Evolutionary conservation across 192 early-diverging fungal genomes (phyloP), one percentile per base, ranked within the genome.

Genomic region (Entomortierella chlamydospora): DNA sequence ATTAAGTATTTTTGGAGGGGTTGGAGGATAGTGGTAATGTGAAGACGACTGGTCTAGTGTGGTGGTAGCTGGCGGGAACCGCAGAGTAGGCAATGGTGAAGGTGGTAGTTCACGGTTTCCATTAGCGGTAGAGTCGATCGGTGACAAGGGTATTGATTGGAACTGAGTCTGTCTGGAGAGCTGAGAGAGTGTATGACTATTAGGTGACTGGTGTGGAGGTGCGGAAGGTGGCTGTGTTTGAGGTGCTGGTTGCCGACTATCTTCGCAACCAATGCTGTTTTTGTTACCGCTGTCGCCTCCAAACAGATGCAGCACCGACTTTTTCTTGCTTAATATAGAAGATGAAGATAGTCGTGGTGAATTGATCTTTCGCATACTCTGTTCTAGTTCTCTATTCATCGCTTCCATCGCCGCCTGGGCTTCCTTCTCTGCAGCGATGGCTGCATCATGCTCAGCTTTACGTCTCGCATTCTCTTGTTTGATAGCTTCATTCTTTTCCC

Each of bases 121-220:
- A 17, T 39, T 37, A 31, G 68, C 25, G 1, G 73, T 6, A 33
- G 73, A 13, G 25, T 79, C 76, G 53, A 79, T 66, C 1, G 76
- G 76, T 10, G 76, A 79, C 15, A 79, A 45, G 37, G 76, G 76
- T 79, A 79, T 79, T 29, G 76, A 79, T 52, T 79, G 76, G 26
- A 79, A 79, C 26, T 70, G 76, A 0, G 68, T 79, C 29, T 79
- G 76, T 26, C 68, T 53, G 7, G 76, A 34, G n/a, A 70, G 22
- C 37, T 68, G 60, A 11, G 73, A 69, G 2, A 25, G 30, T n/a
- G 72, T 67, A 45, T 66, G 57, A n/a, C 53, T 52, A 18, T 52
- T 33, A 12, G 52, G 64, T 2, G 31, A 37, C 49, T 66, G 64
- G 3, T 12, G 23, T 37, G 10, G 58, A 30, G 61, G 60, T 22